phyloP scores from a whole-genome alignment of 179 eudicot species.

The Beta lomatogona region DNA sequence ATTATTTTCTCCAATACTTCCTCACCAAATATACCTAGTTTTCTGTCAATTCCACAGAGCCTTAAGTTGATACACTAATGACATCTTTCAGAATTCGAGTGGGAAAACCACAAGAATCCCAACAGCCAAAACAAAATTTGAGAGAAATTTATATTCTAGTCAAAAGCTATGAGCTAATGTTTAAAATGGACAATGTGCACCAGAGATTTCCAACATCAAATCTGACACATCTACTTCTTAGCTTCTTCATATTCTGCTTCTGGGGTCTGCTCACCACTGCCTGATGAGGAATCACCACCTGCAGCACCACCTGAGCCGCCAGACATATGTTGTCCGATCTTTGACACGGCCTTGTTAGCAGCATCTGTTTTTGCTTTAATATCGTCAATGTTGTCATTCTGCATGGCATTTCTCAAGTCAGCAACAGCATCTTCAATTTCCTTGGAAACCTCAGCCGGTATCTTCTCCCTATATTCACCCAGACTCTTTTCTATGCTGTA shows the following conservation, averaged over 20 bases:
- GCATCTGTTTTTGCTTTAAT: conserved; percentile 52
- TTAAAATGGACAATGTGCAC: conserved; percentile 3
- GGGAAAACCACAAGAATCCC: not conserved
- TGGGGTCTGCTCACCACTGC: conserved; percentile 41
- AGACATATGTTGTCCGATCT: conserved; percentile 55
- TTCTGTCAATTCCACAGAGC: not conserved
- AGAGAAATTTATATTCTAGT: conserved; percentile 2
- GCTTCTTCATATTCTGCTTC: conserved; percentile 53
- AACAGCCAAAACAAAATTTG: conserved; percentile 16
- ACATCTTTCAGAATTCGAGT: not conserved
- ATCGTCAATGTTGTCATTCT: conserved; percentile 55
- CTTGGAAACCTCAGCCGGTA: conserved; percentile 60
- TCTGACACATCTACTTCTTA: conserved; percentile 34
- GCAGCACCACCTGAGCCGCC: conserved; percentile 34
- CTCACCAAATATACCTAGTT: conserved; percentile 5
- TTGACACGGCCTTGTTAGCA: conserved; percentile 52
- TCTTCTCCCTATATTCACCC: conserved; percentile 73
- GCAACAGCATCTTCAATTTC: conserved; percentile 67
- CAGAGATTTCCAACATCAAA: not conserved
- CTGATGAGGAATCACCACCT: conserved; percentile 27
- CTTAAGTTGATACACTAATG: conserved; percentile 3
- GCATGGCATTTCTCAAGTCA: conserved; percentile 58
- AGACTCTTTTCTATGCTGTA: conserved; percentile 80
- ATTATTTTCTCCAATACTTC: not conserved
- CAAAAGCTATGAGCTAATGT: conserved; percentile 6